Percentiles rank a stretch among this genome's conserved stretches.
These are phyloP conservation scores for Aspergillus transmontanensis DNA, from an alignment of 2,329 filamentous ascomycete species.

Conservation along the genomic window DNA sequence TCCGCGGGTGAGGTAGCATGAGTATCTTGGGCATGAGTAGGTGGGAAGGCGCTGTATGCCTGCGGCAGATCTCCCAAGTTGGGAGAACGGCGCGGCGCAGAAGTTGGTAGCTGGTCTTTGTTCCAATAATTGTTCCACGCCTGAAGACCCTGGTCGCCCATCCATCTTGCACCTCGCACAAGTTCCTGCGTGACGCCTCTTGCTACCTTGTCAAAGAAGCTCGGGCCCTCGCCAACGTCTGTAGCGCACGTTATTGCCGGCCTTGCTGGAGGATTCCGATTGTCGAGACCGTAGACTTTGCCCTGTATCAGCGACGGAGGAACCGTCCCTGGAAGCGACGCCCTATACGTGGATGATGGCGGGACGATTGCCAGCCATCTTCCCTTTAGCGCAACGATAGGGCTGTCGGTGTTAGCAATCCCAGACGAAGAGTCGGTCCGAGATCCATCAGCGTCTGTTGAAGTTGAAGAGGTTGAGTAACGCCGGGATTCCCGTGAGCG, in stretches of 20 bases:
- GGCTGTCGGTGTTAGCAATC: conserved; percentile 32
- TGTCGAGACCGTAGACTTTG: conserved; percentile 45
- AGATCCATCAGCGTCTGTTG: conserved; percentile 47
- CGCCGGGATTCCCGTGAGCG: conserved; percentile 56
- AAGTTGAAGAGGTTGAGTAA: conserved; percentile 50
- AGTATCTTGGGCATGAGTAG: conserved; percentile 49
- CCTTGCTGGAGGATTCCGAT: conserved; percentile 44
- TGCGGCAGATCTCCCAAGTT: conserved; percentile 33
- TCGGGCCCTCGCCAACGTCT: conserved; percentile 51
- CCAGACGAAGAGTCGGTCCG: conserved; percentile 41
- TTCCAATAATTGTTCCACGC: conserved; percentile 56
- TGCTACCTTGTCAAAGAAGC: conserved; percentile 50
- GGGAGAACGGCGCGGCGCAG: conserved; percentile 32
- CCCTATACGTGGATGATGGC: conserved; percentile 41
- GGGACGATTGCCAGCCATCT: conserved; percentile 52
- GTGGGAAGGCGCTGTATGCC: conserved; percentile 45
- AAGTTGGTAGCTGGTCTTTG: conserved; percentile 39
- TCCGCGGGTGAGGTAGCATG: conserved; percentile 38
- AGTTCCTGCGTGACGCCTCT: conserved; percentile 54
- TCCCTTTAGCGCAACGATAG: conserved; percentile 47
- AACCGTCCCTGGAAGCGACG: conserved; percentile 46
- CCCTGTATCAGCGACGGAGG: conserved; percentile 36
- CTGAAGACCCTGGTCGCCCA: conserved; percentile 52
- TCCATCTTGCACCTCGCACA: conserved; percentile 51
- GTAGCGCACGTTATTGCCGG: conserved; percentile 48